Base-by-base conservation (phyloP, 1,284 basidiomycete genomes). In the Apiotrichum veenhuisii region DNA sequence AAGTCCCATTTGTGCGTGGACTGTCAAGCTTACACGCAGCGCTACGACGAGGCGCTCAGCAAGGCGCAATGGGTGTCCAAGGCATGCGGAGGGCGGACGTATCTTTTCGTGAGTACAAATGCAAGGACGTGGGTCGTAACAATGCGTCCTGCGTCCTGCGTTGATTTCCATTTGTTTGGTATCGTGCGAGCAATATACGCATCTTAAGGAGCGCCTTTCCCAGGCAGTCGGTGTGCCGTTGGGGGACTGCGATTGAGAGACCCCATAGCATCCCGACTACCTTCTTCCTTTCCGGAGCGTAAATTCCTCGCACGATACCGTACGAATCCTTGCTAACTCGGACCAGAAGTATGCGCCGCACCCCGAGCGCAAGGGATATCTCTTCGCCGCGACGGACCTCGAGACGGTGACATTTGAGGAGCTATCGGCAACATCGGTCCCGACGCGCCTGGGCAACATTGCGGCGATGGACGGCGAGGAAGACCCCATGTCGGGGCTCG, bases 371-470 rank as follows among this genome's bases (percentile, higher is more conserved):
- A 57, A 63, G 23, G 67, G 71, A 8, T 74, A 71, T 43, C 49
- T 72, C 8, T 57, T 72, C 22, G 49, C 69, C 18, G 69, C 65
- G 3, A 71, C 69, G 1, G 65, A 71, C 38, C 65, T 71, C 10
- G 43, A 58, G 42, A 50, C 57, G 2, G 61, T 71, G 11, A 52
- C 60, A 22, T 65, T 66, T 22, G 69, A 71, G 50, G 52, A 60
- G 14, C 53, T 71, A 43, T 64, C 65, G 0, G 61, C 60, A 1
- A 48, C 66, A 7, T 55, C 62, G 2, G 46, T 71, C 2, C 61
- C 64, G 2, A 55, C 59, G 3, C 66, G 69, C 2, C 50, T 68
- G 1, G 43, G 33, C 1, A 45, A 57, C 42, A 47, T 66, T 1
- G 52, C 53, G 12, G 20, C 25, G 7, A 41, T 48, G 3, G 33